Percentiles rank a stretch among this genome's conserved stretches.
Evolutionary conservation across 257 asterid species (phyloP).

Genomic region (Solanum chmielewskii): DNA sequence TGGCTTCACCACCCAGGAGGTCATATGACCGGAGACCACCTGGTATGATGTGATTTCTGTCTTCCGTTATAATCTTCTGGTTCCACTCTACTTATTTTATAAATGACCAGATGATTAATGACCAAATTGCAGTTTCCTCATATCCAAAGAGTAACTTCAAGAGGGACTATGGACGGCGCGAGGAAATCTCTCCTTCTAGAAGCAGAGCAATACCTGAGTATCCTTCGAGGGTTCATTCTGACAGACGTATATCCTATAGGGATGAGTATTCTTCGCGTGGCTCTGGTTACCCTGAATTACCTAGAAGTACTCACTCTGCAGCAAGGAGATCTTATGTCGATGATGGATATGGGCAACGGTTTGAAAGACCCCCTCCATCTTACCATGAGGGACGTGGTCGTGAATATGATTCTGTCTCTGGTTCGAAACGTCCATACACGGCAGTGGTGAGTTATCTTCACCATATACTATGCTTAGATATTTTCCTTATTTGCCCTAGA

Average conservation of each 20-base stretch:
- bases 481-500: not conserved
- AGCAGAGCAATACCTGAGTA: constrained; percentile 66
- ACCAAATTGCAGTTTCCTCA: constrained; percentile 39
- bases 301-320: constrained; percentile 58
- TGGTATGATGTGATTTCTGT: constrained; percentile 28
- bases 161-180: constrained; percentile 59
- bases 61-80: not conserved
- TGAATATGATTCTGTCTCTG: constrained; percentile 67
- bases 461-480: not conserved
- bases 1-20: constrained; percentile 53
- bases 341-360: constrained; percentile 69
- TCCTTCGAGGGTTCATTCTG: constrained; percentile 49
- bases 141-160: constrained; percentile 59
- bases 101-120: not conserved
- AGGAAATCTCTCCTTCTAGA: not conserved
- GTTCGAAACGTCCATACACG: constrained; percentile 83
- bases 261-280: constrained; percentile 76
- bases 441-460: constrained; percentile 33
- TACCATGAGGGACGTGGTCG: constrained; percentile 70
- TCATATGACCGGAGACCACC: constrained; percentile 89
- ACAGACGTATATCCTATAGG: constrained; percentile 57
- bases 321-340: constrained; percentile 74
- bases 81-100: not conserved
- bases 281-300: constrained; percentile 61
- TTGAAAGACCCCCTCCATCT: constrained; percentile 78